Evolutionary conservation across 1,139 yeast genomes (phyloP).

Genomic region (Yamadazyma dushanensis): DNA sequence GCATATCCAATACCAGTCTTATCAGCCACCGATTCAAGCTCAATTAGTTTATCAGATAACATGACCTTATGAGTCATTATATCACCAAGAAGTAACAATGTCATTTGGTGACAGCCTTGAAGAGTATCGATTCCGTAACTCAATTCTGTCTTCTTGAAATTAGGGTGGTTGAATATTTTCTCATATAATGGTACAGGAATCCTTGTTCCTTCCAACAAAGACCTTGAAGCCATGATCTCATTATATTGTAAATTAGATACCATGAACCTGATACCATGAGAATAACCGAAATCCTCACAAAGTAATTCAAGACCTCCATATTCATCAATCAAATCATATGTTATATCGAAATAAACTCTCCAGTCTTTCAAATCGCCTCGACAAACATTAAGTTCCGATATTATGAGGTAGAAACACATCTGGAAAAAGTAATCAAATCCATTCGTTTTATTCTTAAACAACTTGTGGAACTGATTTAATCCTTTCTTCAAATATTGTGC

Average conservation of each 20-base stretch:
- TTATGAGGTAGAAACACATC: conserved; percentile 24
- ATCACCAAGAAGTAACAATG: conserved; percentile 20
- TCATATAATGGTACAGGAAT: conserved; percentile 17
- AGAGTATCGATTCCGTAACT: conserved; percentile 23
- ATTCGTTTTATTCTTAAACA: conserved; percentile 3
- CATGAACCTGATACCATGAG: conserved; percentile 21
- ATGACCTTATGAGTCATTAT: conserved; percentile 19
- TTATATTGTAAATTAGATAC: conserved; percentile 23
- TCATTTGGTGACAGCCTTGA: conserved; percentile 23
- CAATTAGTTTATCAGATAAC: conserved; percentile 2
- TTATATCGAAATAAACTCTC: conserved; percentile 23
- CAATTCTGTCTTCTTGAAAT: conserved; percentile 7
- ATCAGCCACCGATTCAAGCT: background rate
- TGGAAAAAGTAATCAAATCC: conserved; percentile 16
- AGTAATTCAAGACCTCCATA: conserved; percentile 48
- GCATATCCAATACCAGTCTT: background rate
- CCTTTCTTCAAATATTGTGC: conserved; percentile 8
- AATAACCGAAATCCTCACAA: conserved; percentile 16
- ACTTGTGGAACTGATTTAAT: background rate
- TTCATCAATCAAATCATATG: conserved; percentile 37
- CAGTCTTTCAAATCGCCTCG: conserved; percentile 42
- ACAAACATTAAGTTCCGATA: conserved; percentile 29
- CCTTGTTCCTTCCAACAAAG: conserved; percentile 18
- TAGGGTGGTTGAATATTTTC: conserved; percentile 10
- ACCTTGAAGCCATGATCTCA: conserved; percentile 22